Evolutionary conservation across 2,329 filamentous ascomycete genomes (phyloP), one percentile per base, ranked within the genome.

Genomic region (Plenodomus lindquistii): DNA sequence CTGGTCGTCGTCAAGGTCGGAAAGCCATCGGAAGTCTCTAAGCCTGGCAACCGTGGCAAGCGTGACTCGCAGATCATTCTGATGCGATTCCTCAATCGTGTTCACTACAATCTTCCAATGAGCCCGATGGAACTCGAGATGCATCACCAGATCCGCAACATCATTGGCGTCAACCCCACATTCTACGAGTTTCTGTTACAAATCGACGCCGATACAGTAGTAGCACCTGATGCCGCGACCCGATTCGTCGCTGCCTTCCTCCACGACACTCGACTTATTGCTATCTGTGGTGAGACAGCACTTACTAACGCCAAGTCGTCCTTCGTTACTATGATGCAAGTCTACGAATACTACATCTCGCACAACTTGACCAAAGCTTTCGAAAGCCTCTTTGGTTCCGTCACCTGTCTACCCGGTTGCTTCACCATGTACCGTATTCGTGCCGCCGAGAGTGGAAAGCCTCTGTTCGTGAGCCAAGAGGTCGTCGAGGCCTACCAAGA

Each of bases 291-390:
- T 75, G 94, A 99, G 75, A 99, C 94, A 0, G 88, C 88, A 15
- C 80, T 99, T 40, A 92, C 87, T 55, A 99, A 99, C 69, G 89
- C 91, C 51, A 97, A 97, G 73, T 82, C 88, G 6, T 97, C 93
- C 1, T 91, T 95, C 67, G 85, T 96, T 60, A 99, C 94, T 42
- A 97, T 97, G 93, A 99, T 99, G 71, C 94, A 99, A 75, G 93
- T 99, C 27, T 99, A 97, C 80, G 93, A 99, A 75, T 99, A 99
- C 81, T 99, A 92, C 79, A 99, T 99, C 66, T 97, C 93, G 42
- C 93, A 99, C 80, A 96, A 97, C 72, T 77, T 99, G 61, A 87
- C 89, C 62, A 97, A 99, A 77, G 94, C 93, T 11, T 99, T 99
- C 72, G 93, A 97, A 75, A 94, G 89, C 76, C 81, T 99, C 64